phyloP scores from a whole-genome alignment of 805 yeast genomes.

The Nakazawaea laoshanensis region DNA sequence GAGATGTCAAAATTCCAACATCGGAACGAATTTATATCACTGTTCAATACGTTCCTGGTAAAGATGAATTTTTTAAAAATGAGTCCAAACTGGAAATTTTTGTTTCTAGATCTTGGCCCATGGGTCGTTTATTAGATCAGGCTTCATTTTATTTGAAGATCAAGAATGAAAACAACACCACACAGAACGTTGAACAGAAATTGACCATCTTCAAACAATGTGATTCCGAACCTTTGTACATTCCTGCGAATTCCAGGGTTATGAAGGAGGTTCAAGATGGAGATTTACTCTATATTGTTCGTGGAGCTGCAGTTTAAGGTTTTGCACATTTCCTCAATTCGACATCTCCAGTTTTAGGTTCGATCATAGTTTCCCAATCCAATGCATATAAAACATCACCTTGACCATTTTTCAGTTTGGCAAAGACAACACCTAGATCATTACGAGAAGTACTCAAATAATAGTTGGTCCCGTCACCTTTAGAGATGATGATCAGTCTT shows the following conservation, averaged over 20 bases:
- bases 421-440: slow-evolving; percentile 91
- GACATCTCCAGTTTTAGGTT: slow-evolving; percentile 61
- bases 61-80: no score
- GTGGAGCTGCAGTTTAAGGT: slow-evolving; percentile 47
- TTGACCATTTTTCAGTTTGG: slow-evolving; percentile 56
- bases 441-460: slow-evolving; percentile 84
- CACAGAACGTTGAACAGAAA: slow-evolving; percentile 29
- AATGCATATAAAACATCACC: slow-evolving; percentile 80
- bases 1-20: slow-evolving; percentile 34
- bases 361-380: slow-evolving; percentile 94
- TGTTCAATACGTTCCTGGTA: slow-evolving; percentile 30
- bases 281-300: slow-evolving; percentile 42
- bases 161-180: slow-evolving; percentile 39
- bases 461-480: slow-evolving; percentile 92
- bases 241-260: slow-evolving; percentile 31
- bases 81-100: slow-evolving; percentile 29
- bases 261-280: slow-evolving; percentile 34
- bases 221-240: slow-evolving; percentile 18
- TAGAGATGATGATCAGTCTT: slow-evolving; percentile 70
- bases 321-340: slow-evolving; percentile 90
- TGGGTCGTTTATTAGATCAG: slow-evolving; percentile 50
- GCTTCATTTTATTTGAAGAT: slow-evolving; percentile 39
- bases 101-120: slow-evolving; percentile 49
- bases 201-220: slow-evolving; percentile 35
- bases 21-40: slow-evolving; percentile 42